Percentiles rank a stretch among this genome's conserved stretches.
These are phyloP conservation scores for Pseudogymnoascus sp. DNA, from an alignment of 2,329 filamentous ascomycete genomes.

Conservation along the genomic window DNA sequence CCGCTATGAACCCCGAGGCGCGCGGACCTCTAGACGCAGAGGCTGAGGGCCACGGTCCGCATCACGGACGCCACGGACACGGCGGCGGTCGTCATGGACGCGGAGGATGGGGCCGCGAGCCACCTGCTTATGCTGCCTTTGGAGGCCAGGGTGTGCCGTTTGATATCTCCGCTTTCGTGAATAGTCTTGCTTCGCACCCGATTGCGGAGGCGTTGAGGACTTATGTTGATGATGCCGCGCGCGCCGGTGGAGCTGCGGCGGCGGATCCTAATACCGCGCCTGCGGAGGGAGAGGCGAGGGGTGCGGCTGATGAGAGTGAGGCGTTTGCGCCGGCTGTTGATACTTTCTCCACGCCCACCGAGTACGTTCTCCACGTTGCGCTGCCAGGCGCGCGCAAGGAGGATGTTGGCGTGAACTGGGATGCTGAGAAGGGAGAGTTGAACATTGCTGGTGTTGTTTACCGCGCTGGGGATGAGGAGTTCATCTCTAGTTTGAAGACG, in stretches of 20 bases:
- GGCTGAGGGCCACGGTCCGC: neutral
- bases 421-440: conserved; percentile 56
- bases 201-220: conserved; percentile 23
- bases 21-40: neutral
- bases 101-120: conserved; percentile 11
- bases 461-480: conserved; percentile 59
- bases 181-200: conserved; percentile 21
- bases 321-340: conserved; percentile 61
- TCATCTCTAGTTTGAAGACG: conserved; percentile 51
- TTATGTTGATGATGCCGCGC: conserved; percentile 20
- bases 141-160: conserved; percentile 18
- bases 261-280: conserved; percentile 17
- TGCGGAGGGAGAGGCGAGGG: conserved; percentile 8
- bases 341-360: conserved; percentile 58
- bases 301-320: conserved; percentile 24
- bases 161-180: conserved; percentile 22
- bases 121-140: conserved; percentile 18
- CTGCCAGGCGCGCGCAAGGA: conserved; percentile 73
- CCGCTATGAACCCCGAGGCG: too few relatives aligned
- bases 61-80: neutral
- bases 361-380: conserved; percentile 62
- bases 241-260: conserved; percentile 10
- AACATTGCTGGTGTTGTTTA: conserved; percentile 65
- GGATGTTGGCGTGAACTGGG: conserved; percentile 69
- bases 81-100: conserved; percentile 6